phyloP scores from a whole-genome alignment of 495 filamentous ascomycete species.

The Xylaria venustula region DNA sequence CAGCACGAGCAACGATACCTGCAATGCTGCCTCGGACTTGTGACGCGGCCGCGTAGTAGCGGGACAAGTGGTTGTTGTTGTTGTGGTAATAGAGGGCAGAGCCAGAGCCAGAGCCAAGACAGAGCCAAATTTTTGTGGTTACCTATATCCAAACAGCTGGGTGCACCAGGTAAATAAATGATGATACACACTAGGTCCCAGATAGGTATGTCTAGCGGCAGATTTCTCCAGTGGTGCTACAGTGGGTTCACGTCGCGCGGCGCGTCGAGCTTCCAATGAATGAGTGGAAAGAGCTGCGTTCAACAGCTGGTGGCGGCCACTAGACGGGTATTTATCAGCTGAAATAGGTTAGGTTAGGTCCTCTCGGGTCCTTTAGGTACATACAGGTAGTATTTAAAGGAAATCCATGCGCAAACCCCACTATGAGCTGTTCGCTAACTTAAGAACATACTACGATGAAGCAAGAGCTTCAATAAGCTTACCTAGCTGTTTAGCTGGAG shows the following conservation, averaged over 20 bases:
- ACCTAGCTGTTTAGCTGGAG: no score
- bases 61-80: constrained; percentile 1
- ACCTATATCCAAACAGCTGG: no score
- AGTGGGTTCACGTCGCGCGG: background rate
- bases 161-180: background rate
- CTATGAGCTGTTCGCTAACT: no score
- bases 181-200: background rate
- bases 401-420: no score
- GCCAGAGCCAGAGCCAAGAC: background rate
- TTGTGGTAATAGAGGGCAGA: background rate
- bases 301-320: background rate
- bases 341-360: no score
- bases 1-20: background rate
- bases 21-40: background rate
- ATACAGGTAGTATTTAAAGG: no score
- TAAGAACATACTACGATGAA: no score
- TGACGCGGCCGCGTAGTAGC: background rate
- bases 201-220: background rate
- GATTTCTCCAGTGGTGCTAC: background rate
- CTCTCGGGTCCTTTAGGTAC: no score
- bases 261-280: background rate
- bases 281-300: background rate
- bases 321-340: background rate
- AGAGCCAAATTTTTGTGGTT: background rate
- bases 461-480: no score